Base-by-base conservation (phyloP, 1,139 yeast species). In the Debaryomycetaceae sp. region DNA sequence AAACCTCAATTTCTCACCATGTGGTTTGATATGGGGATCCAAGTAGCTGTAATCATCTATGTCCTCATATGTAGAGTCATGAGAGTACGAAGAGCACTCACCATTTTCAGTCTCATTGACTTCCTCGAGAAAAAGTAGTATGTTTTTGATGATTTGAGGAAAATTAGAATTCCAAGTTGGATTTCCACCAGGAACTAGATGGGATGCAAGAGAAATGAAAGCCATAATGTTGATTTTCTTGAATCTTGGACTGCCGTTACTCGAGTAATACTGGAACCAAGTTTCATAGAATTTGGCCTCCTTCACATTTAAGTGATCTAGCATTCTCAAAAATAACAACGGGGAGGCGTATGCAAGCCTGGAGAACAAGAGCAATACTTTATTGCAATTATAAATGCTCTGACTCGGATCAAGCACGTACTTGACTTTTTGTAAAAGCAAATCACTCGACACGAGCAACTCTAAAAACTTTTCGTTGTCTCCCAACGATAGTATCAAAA, bases 81-180 rank as follows among this genome's bases (percentile, higher is more conserved):
- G 74, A 50, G 80, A 81, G 56, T 85, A 86, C n/a, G 73, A 78
- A 42, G 75, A 80, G 53, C 88, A 81, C 42, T 76, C 80, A 0
- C 91, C 91, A 13, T 69, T 67, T 11, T 56, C 64, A 6, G 71
- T 63, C 53, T 87, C 95, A 45, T 84, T 81, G 9, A 85, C 73
- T 57, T 89, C 96, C 55, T 89, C 97, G 43, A 87, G 60, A 49
- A 86, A 72, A 45, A 76, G 76, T 8, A 85, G 74, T 65, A 85
- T 70, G 33, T 80, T 65, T 23, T 81, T 73, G 6, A 83, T 61
- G 17, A 84, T 65, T 4, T 72, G 63, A 49, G 66, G 47, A 57
- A 48, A 47, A 53, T 45, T 46, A 23, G 37, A 20, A n/a, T 41
- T 27, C 58, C 56, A 55, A 7, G 53, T 20, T 17, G 42, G 42